A percentile compares a stretch with the other conserved stretches of the same genome.
These are phyloP conservation scores for Poronia punctata DNA, from an alignment of 495 filamentous ascomycete species.

Conservation along the genomic window DNA sequence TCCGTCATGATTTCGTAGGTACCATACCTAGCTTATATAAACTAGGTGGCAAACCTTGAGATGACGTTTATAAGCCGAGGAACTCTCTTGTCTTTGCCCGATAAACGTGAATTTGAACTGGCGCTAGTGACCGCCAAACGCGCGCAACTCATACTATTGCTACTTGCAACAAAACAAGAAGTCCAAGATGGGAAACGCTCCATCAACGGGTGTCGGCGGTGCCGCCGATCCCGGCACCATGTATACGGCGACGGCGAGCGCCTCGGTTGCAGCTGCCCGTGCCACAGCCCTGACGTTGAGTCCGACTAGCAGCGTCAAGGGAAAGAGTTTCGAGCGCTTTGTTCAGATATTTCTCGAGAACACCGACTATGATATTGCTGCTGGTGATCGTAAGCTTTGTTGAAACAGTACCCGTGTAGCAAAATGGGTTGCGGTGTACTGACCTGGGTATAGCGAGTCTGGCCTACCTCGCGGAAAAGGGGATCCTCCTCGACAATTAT, in stretches of 20 bases:
- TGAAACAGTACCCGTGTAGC: not conserved
- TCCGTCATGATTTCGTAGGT: too few species aligned
- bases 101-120: too few species aligned
- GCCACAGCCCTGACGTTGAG: conserved; percentile 30
- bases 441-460: conserved; percentile 31
- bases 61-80: too few species aligned
- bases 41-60: too few species aligned
- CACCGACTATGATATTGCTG: conserved; percentile 40
- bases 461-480: conserved; percentile 50
- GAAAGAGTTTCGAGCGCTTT: conserved; percentile 57
- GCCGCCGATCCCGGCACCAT: conserved; percentile 5
- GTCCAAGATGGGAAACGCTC: conserved; percentile 5
- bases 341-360: conserved; percentile 66
- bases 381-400: conserved; percentile 13
- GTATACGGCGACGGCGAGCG: conserved; percentile 9
- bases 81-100: too few species aligned
- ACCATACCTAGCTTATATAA: too few species aligned
- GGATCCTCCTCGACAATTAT: conserved; percentile 59
- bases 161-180: too few species aligned
- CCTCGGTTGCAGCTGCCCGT: conserved; percentile 10
- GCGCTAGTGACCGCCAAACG: too few species aligned
- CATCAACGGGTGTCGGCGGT: conserved; percentile 6
- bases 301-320: conserved; percentile 51
- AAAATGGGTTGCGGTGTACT: not conserved
- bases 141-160: too few species aligned